phyloP scores from a whole-genome alignment of 2,329 filamentous ascomycete genomes.

The Neodidymelliopsis sp. region DNA sequence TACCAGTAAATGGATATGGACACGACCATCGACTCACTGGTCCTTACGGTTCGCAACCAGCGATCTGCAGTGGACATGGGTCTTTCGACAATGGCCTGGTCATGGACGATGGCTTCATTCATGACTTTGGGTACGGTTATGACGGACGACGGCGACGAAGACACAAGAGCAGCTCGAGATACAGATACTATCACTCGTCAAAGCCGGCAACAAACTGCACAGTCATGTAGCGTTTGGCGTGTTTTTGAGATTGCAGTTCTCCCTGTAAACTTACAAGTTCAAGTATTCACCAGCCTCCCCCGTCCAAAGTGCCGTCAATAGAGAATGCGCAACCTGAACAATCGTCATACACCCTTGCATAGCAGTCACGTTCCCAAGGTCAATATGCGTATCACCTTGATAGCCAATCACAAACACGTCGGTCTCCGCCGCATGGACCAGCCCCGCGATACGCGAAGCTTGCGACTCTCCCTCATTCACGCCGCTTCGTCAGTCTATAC shows the following conservation, averaged over 20 bases:
- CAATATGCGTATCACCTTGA: conserved; percentile 13
- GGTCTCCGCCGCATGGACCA: conserved; percentile 16
- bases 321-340: background rate
- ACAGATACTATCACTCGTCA: conserved; percentile 30
- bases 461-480: conserved; percentile 18
- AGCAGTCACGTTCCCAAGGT: conserved; percentile 14
- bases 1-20: conserved; percentile 18
- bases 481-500: conserved; percentile 17
- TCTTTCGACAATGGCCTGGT: conserved; percentile 4
- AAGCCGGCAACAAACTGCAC: conserved; percentile 30
- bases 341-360: conserved; percentile 12
- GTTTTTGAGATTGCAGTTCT: too few species aligned
- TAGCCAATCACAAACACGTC: conserved; percentile 12
- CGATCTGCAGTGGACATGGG: conserved; percentile 2
- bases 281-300: too few species aligned
- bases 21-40: conserved; percentile 33
- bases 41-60: conserved; percentile 21
- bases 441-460: conserved; percentile 17
- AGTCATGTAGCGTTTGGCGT: conserved; percentile 25
- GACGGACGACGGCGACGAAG: conserved; percentile 19
- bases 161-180: conserved; percentile 27
- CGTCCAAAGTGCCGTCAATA: too few species aligned
- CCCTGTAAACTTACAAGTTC: too few species aligned
- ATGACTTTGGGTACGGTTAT: conserved; percentile 8
- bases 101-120: conserved; percentile 8